A percentile compares a stretch with the other conserved stretches of the same genome.
These are phyloP conservation scores for Scleroderma bovista DNA, from an alignment of 768 basidiomycete genomes.

Conservation along the genomic window DNA sequence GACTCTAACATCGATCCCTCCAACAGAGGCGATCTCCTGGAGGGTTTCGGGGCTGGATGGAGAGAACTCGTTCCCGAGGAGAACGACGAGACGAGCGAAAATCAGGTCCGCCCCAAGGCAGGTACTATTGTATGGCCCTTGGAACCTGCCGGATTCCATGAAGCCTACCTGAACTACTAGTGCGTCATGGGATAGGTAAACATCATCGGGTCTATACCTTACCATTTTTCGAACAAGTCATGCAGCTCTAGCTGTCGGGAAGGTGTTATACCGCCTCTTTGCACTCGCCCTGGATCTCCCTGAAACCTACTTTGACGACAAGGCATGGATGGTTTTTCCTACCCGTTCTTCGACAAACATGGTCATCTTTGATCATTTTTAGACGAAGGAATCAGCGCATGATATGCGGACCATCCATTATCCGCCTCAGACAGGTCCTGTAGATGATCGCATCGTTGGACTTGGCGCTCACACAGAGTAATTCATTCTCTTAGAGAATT, in stretches of 20 bases:
- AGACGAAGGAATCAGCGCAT: too few species aligned
- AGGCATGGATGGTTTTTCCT: constrained; percentile 35
- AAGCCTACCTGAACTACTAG: constrained; percentile 62
- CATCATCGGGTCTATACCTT: constrained; percentile 1
- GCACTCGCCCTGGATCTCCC: constrained; percentile 60
- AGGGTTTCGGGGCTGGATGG: constrained; percentile 85
- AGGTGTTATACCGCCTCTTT: constrained; percentile 60
- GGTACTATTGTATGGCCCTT: constrained; percentile 78
- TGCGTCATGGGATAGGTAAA: constrained; percentile 31
- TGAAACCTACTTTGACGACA: constrained; percentile 61
- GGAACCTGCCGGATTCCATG: constrained; percentile 54
- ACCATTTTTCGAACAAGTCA: constrained; percentile 33
- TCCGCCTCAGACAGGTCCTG: too few species aligned
- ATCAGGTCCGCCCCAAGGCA: constrained; percentile 51
- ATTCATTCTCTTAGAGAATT: not conserved
- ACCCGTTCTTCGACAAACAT: too few species aligned
- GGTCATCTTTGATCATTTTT: too few species aligned
- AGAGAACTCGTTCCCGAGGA: constrained; percentile 39
- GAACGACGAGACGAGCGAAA: constrained; percentile 21
- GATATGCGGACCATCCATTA: too few species aligned
- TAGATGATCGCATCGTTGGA: too few species aligned
- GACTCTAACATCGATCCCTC: constrained; percentile 69
- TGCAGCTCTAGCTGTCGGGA: constrained; percentile 47
- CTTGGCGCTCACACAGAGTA: not conserved
- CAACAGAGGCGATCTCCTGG: constrained; percentile 80